phyloP scores from a whole-genome alignment of 2,329 filamentous ascomycete genomes.

The Fusarium haematococcum region DNA sequence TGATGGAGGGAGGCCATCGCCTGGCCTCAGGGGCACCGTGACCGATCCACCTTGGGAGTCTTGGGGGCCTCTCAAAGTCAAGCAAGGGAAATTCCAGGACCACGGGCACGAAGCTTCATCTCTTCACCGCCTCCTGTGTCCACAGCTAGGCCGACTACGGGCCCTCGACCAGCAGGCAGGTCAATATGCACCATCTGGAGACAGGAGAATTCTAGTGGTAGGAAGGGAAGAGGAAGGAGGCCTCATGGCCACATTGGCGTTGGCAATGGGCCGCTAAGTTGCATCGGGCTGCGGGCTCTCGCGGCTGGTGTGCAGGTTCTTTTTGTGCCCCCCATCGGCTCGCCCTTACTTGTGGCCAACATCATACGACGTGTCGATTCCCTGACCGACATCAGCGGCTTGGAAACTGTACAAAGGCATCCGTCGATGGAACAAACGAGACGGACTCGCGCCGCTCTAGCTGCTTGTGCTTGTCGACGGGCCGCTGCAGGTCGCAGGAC shows the following conservation, averaged over 20 bases:
- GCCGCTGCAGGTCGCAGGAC: conserved; percentile 24
- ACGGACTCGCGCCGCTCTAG: background rate
- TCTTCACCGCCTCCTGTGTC: conserved; percentile 45
- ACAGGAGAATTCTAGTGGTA: conserved; percentile 37
- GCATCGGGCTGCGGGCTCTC: conserved; percentile 41
- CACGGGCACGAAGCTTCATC: conserved; percentile 27
- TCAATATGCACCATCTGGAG: conserved; percentile 38
- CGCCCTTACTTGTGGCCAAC: conserved; percentile 15
- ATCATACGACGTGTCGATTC: conserved; percentile 42
- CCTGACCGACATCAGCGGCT: conserved; percentile 1
- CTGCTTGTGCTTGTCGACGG: conserved; percentile 24
- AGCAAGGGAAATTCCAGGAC: conserved; percentile 41
- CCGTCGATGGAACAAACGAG: conserved; percentile 2
- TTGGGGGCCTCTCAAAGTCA: conserved; percentile 26
- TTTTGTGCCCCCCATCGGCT: conserved; percentile 33
- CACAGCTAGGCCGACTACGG: conserved; percentile 31
- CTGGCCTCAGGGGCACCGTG: conserved; percentile 32
- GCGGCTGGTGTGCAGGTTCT: conserved; percentile 40
- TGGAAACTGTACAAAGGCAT: conserved; percentile 5
- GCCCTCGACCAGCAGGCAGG: conserved; percentile 31
- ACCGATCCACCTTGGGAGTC: conserved; percentile 40
- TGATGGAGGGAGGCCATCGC: conserved; percentile 24
- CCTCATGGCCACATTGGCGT: conserved; percentile 39
- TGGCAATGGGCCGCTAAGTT: conserved; percentile 43
- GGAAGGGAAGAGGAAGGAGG: conserved; percentile 34